Conservation (phyloP, 768 basidiomycete genomes). For the Pilatotrama ljubarskyi region DNA sequence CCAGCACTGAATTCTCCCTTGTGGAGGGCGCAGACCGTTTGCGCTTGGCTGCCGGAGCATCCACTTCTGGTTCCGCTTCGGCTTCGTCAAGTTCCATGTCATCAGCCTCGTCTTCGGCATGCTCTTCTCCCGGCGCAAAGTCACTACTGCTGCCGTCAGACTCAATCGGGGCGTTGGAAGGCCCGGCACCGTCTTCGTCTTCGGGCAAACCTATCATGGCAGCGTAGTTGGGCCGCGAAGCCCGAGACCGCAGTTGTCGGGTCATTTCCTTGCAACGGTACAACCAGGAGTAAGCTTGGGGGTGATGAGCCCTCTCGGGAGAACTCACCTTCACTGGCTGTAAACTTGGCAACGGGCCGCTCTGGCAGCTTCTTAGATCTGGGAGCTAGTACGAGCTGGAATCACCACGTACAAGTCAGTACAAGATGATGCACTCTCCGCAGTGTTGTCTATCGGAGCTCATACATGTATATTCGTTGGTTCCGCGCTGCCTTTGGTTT, state of each 20-base stretch:
- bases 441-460: too few relatives aligned
- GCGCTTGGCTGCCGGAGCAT: conserved; percentile 24
- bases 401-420: too few relatives aligned
- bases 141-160: conserved; percentile 53
- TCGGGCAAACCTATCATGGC: conserved; percentile 35
- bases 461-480: neutral
- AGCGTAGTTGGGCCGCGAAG: conserved; percentile 51
- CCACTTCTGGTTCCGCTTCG: conserved; percentile 26
- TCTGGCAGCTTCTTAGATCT: too few relatives aligned
- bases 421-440: too few relatives aligned
- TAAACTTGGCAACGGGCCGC: too few relatives aligned
- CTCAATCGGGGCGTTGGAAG: conserved; percentile 36
- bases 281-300: too few relatives aligned
- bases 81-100: conserved; percentile 29
- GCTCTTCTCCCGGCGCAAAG: conserved; percentile 43
- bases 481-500: neutral
- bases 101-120: conserved; percentile 35
- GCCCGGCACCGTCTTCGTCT: conserved; percentile 38
- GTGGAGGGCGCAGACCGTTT: conserved; percentile 18
- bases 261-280: conserved; percentile 41
- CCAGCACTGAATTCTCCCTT: conserved; percentile 17
- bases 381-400: too few relatives aligned
- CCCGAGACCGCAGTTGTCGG: conserved; percentile 57
- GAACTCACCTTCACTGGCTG: too few relatives aligned
- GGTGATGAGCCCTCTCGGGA: too few relatives aligned